Evolutionary conservation across 495 filamentous ascomycete species (phyloP), one percentile per base, ranked within the genome.

Genomic region (Usnea hakonensis): DNA sequence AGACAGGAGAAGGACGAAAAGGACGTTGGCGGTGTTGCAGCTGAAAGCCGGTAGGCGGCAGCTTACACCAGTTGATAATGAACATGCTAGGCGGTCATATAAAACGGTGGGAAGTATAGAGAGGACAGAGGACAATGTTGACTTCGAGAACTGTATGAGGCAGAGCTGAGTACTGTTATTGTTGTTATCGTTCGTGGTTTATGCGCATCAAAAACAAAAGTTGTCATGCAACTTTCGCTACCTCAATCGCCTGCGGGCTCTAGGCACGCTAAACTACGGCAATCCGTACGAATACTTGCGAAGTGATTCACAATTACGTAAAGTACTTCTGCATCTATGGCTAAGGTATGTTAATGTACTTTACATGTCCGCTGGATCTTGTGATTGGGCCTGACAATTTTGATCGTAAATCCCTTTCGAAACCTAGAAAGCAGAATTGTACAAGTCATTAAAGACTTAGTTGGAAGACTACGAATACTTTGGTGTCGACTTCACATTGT

Each of bases 31-130:
- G 19, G 35, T 23, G 7, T 37, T 32, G 3, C 8, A 36, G 5
- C 7, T 28, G 50, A 28, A 37, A 62, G 23, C 28, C 35, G 64
- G 53, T 66, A 46, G 54, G 40, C 55, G 41, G 57, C 28, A 65
- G 80, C 89, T 74, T 89, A 94, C 90, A 95, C 92, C 93, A 97
- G 84, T 90, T 90, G 67, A 95, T 73, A 72, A 97, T 87, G 91
- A 90, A 96, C 93, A 97, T 96, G 63, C 72, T 83, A 80, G 66
- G 26, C 19, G 28, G 5, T 37, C 30, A 30, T 14, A 5, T 16
- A 30, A 16, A 13, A 28, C 3, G 23, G 1, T 30, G 3, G 26
- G 16, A 14, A 1, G 8, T 28, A 14, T 26, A 26, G 9, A 48
- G 10, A 28, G 10, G 17, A 48, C 16, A 11, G 2, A 48, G 14